Evolutionary conservation across 2,329 filamentous ascomycete species (phyloP), one percentile per base, ranked within the genome.

Genomic region (Cladophialophora bantiana): DNA sequence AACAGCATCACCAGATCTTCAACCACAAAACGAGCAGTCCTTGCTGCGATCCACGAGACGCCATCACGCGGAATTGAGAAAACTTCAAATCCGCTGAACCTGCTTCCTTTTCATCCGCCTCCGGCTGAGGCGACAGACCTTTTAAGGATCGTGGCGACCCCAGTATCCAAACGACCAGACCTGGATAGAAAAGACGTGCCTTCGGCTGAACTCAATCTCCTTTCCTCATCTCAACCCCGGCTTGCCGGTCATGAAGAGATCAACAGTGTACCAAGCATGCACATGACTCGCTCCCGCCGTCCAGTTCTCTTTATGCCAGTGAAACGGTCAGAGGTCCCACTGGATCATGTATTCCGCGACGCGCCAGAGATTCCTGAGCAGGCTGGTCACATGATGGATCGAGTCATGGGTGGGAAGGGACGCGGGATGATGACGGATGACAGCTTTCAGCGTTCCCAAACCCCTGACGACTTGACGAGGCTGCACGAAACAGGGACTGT

Each of bases 11-110:
- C 57, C 36, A 40, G 60, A 15, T 66, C 68, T 40, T 71, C 70
- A 48, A 60, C 64, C 26, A 72, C 55, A 38, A 73, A 71, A 66
- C 59, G 66, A 56, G 70, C 70, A 20, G 70, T 72, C 26, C 45
- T 73, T 5, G 35, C 75, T 70, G 57, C 75, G 71, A 35, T 75
- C 32, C 75, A 80, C 55, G 79, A 81, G 66, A 82, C 80, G 0
- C 80, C 80, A 0, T 77, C 78, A 2, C 76, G 77, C 5, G 77
- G 77, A 3, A 65, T 75, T 10, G 68, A 74, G 42, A 68, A 70
- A 56, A 70, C 64, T 0, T 66, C 69, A 5, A 65, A 71, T 50
- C 65, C 71, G 12, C 40, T 72, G 55, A 65, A 59, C 26, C 38
- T 72, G 56, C 40, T 58, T 26, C 12, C 15, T 6, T 34, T 48